phyloP scores from a whole-genome alignment of 179 eudicot species.

The Beta lomatogona region DNA sequence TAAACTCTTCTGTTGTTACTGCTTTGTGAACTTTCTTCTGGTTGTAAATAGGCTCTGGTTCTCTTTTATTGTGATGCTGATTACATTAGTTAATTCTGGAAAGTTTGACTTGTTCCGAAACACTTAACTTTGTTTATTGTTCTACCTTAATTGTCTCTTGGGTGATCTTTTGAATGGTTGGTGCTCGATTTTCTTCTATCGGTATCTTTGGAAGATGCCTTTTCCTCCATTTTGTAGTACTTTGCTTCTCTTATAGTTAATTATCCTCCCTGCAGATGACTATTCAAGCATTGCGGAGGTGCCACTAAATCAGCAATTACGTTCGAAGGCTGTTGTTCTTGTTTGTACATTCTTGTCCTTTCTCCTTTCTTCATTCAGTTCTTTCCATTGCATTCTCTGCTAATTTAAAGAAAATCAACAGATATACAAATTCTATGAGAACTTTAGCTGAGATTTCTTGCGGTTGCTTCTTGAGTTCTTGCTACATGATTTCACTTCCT shows the following conservation, averaged over 20 bases:
- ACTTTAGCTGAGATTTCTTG: background rate
- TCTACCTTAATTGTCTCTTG: background rate
- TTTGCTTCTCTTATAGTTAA: background rate
- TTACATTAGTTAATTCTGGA: background rate
- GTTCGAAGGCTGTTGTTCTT: constrained; percentile 80
- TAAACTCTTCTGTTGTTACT: background rate
- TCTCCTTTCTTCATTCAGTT: background rate
- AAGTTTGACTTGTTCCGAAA: background rate
- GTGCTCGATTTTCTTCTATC: background rate
- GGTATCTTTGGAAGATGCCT: background rate
- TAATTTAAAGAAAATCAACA: background rate
- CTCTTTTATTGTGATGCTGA: background rate
- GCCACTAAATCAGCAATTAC: constrained; percentile 42
- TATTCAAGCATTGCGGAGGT: constrained; percentile 45
- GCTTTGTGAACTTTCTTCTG: background rate
- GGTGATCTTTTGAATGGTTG: background rate
- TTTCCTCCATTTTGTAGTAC: background rate
- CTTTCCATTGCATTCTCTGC: background rate
- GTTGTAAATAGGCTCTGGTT: background rate
- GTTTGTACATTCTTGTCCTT: constrained; percentile 54
- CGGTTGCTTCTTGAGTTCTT: background rate
- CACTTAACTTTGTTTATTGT: background rate
- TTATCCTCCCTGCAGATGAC: constrained; percentile 36
- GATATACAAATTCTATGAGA: background rate
- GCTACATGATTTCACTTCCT: constrained; percentile 2